Base-by-base conservation (phyloP, 164 flowering plant genomes). In the Annona squamosa region DNA sequence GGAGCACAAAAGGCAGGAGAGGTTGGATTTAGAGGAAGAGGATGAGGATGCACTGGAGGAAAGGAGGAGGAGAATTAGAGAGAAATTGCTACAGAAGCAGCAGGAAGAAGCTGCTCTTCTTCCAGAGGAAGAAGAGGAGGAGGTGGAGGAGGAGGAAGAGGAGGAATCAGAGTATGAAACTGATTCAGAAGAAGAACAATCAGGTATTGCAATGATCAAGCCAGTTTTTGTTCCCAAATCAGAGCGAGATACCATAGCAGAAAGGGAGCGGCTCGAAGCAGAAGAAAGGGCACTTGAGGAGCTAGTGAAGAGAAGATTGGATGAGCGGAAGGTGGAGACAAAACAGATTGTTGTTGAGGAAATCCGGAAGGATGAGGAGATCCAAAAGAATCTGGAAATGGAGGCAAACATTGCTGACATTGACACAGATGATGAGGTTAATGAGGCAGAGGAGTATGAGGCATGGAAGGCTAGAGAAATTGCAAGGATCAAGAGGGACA, bases 151-250 rank as follows among this genome's bases (percentile, higher is more conserved):
- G 18, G 87, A 66, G 9, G 92, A 87, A 68, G 95, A 90, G 80
- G 92, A 88, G 76, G 96, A 89, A 68, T 90, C 97, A 2, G 98
- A 94, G 79, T 92, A 92, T 79, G 98, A 94, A 83, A 92, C 98
- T 19, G 98, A 94, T 67, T 90, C 96, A 0, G 98, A 92, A 46
- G 98, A 94, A 45, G 94, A 91, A 67, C 66, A 66, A 44, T 72
- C 77, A 1, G 88, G 92, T 19, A 78, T 87, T n/a, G 86, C 92
- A 1, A 86, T 94, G 96, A 85, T 91, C 74, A 90, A 94, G 81
- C 96, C 96, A 6, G 86, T 92, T 2, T 94, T 89, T 75, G 93
- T 91, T 5, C 96, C 96, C 0, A 94, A 94, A 78, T 74, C 89
- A 0, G 97, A 90, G 81, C 78, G 96, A 62, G 98, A 91, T 46